Base-by-base conservation (phyloP, 768 basidiomycete genomes). In the Albatrellus ellisii region DNA sequence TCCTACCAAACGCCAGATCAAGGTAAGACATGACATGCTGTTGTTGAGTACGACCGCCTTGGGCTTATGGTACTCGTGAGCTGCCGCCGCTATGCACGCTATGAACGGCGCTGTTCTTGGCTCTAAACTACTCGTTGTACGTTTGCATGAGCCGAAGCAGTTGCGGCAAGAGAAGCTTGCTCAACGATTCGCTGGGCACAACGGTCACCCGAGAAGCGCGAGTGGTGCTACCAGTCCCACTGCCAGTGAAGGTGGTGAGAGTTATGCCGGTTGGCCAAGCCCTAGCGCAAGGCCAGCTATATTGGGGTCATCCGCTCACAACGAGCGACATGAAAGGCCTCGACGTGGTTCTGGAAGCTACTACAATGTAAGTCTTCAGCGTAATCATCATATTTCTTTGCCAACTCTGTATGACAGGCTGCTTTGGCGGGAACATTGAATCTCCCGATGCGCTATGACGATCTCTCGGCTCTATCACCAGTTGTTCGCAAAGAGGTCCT, bases 111-210 rank as follows among this genome's bases (percentile, higher is more conserved):
- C 62, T 11, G 62, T 72, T 21, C 44, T 92, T 21, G 85, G 84
- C 24, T 62, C 68, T 11, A 88, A 90, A 56, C 75, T 82, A 41
- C 68, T 94, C 28, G 80, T 86, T 1, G 90, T 94, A 21, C 75
- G 90, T 31, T 62, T 92, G 40, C 88, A 92, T 50, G 90, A 92
- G 59, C 89, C 88, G 7, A 91, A 89, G 57, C 84, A 88, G 56
- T 61, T 90, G n/a, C 73, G 90, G 17, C 83, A 89, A 56, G 86
- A 88, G 62, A 89, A 90, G 50, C 67, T 90, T 7, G 86, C 86
- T 11, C 79, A 80, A 43, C 70, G 85, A n/a, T 88, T 84, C 52
- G 75, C 66, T 36, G 62, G 73, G 5, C 75, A 79, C 50, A 85
- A 83, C 52, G 79, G 79, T 12, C 87, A 89, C 52, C 85, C 84